phyloP scores from a whole-genome alignment of 768 basidiomycete genomes.

The Amanita fuliginea region DNA sequence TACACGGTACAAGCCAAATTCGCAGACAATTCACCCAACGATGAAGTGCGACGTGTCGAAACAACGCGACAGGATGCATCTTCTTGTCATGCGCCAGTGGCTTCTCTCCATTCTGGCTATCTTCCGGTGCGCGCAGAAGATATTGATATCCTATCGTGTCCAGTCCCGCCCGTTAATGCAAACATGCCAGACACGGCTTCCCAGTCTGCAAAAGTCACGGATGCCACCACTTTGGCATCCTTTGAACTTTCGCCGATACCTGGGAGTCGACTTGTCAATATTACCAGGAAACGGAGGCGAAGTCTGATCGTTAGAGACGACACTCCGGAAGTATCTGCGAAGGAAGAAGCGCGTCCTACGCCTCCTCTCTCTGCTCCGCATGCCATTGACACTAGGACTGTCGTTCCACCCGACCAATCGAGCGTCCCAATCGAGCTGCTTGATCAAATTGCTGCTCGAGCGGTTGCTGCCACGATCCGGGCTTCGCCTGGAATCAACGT shows the following conservation, averaged over 20 bases:
- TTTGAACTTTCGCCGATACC: neutral
- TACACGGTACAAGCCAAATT: neutral
- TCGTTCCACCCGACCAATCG: neutral
- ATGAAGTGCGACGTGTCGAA: neutral
- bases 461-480: neutral
- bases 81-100: neutral
- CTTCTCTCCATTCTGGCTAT: neutral
- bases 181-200: neutral
- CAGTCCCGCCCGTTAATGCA: neutral
- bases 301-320: neutral
- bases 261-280: neutral
- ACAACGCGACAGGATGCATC: neutral
- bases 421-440: neutral
- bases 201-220: neutral
- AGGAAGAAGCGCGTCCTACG: neutral
- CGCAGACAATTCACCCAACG: no score
- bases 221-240: neutral
- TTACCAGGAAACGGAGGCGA: neutral
- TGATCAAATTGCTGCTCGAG: neutral
- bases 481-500: neutral
- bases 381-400: neutral
- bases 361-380: neutral
- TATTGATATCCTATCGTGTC: neutral
- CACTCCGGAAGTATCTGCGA: neutral
- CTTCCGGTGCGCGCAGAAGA: neutral